A percentile compares a stretch with the other conserved stretches of the same genome.
Conservation (phyloP, 768 basidiomycete species). For the Lanmaoa pseudosensibilis region DNA sequence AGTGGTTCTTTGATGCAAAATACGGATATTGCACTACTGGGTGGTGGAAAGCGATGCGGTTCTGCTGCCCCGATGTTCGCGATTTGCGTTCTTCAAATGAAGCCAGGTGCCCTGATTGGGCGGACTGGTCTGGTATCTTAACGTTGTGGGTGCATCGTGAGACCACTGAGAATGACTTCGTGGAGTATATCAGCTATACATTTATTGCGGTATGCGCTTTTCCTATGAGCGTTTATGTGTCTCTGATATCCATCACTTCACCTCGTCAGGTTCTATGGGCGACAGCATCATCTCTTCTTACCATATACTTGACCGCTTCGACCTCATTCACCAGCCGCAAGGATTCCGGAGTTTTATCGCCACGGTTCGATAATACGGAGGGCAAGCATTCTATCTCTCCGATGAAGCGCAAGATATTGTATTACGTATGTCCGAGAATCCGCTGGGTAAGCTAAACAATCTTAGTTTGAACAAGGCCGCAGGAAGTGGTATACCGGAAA, state of each 20-base stretch:
- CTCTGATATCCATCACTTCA: background rate
- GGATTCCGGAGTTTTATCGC: conserved; percentile 71
- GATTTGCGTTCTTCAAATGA: conserved; percentile 17
- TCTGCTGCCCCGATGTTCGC: conserved; percentile 66
- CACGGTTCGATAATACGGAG: conserved; percentile 42
- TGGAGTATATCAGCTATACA: conserved; percentile 71
- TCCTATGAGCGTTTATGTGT: background rate
- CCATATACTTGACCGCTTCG: conserved; percentile 84
- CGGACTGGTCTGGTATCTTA: conserved; percentile 68
- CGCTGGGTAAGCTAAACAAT: background rate
- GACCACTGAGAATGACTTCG: conserved; percentile 35
- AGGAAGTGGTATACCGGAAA: conserved; percentile 94
- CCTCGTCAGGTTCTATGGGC: conserved; percentile 66
- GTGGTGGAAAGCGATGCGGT: conserved; percentile 75
- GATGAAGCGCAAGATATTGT: conserved; percentile 67
- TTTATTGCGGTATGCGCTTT: conserved; percentile 67
- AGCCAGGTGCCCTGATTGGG: conserved; percentile 66
- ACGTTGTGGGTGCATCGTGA: conserved; percentile 24
- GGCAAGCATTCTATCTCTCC: conserved; percentile 26
- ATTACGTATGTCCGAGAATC: conserved; percentile 65
- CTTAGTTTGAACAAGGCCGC: conserved; percentile 60
- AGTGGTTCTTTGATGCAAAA: conserved; percentile 89
- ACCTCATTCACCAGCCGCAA: conserved; percentile 87
- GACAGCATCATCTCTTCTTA: conserved; percentile 70
- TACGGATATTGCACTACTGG: conserved; percentile 77